Conservation (phyloP, 2,329 filamentous ascomycete species). For the Aspergillus sp. region DNA sequence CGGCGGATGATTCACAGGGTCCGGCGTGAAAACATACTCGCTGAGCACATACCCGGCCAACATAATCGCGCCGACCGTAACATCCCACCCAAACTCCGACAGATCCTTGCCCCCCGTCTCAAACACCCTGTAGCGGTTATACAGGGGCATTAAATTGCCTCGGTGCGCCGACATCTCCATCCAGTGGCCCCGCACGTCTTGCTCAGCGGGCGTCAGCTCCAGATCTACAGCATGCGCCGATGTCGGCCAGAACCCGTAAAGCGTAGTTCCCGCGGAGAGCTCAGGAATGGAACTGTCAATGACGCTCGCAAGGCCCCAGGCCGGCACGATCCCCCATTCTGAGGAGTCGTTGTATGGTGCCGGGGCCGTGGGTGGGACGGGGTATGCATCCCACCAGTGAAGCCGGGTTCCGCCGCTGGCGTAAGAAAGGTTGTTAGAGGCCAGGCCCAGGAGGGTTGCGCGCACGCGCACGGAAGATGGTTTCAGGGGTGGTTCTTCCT, state of each 20-base stretch:
- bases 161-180: constrained; percentile 41
- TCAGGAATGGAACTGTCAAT: constrained; percentile 40
- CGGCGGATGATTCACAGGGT: constrained; percentile 15
- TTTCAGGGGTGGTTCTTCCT: not conserved
- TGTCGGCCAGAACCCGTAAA: constrained; percentile 50
- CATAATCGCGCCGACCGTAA: constrained; percentile 26
- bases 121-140: constrained; percentile 44
- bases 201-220: constrained; percentile 28
- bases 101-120: constrained; percentile 15
- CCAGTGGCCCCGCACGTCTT: constrained; percentile 29
- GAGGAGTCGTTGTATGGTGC: constrained; percentile 33
- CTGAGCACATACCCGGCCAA: constrained; percentile 32
- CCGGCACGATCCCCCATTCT: constrained; percentile 49
- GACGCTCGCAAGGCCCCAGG: constrained; percentile 51
- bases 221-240: constrained; percentile 41
- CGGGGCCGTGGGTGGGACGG: constrained; percentile 35
- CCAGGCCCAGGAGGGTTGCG: constrained; percentile 16
- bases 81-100: constrained; percentile 24
- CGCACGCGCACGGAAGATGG: constrained; percentile 17
- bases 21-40: constrained; percentile 32
- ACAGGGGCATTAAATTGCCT: constrained; percentile 41
- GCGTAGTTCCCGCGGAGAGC: constrained; percentile 33
- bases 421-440: constrained; percentile 23
- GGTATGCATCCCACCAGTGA: constrained; percentile 46
- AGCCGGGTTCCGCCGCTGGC: constrained; percentile 11